A percentile compares a stretch with the other conserved stretches of the same genome.
Conservation (phyloP, 2,329 filamentous ascomycete genomes). For the Ophiocordyceps australis region DNA sequence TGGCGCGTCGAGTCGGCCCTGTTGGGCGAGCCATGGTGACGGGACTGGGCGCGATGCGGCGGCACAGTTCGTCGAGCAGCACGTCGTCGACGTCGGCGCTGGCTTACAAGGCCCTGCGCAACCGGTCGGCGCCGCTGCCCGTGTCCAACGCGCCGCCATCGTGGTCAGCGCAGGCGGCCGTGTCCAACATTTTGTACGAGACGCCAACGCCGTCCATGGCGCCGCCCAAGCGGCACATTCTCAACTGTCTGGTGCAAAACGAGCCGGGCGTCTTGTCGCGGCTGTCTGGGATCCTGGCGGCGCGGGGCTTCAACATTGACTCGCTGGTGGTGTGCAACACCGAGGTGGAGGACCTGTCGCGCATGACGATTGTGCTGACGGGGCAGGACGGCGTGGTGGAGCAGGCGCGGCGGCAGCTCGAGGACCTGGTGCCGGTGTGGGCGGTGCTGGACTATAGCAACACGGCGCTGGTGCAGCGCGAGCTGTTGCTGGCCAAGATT, state of each 20-base stretch:
- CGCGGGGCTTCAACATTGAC: slow-evolving; percentile 97
- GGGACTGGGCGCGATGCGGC: slow-evolving; percentile 13
- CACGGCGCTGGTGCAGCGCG: slow-evolving; percentile 84
- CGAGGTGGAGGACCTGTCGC: slow-evolving; percentile 87
- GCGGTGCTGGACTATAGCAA: slow-evolving; percentile 92
- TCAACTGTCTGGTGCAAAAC: slow-evolving; percentile 98
- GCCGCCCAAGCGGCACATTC: slow-evolving; percentile 83
- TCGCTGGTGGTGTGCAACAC: slow-evolving; percentile 95
- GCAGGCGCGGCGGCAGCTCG: slow-evolving; percentile 85
- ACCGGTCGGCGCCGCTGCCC: slow-evolving; percentile 71
- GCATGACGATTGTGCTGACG: slow-evolving; percentile 96
- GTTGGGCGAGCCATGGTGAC: no score
- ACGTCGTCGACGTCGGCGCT: slow-evolving; percentile 91
- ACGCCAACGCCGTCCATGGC: slow-evolving; percentile 69
- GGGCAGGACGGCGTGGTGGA: slow-evolving; percentile 95
- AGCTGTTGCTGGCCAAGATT: slow-evolving; percentile 88
- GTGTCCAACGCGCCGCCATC: slow-evolving; percentile 57
- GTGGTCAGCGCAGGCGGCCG: slow-evolving; percentile 83
- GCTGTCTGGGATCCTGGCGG: slow-evolving; percentile 88
- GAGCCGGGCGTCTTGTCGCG: slow-evolving; percentile 94
- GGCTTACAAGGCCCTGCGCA: slow-evolving; percentile 92
- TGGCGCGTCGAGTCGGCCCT: no score
- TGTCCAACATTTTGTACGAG: slow-evolving; percentile 98
- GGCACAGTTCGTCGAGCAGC: slow-evolving; percentile 32
- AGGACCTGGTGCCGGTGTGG: slow-evolving; percentile 96